Evolutionary conservation across 1,139 yeast species (phyloP).

Genomic region (Saccharomyces hybrid): DNA sequence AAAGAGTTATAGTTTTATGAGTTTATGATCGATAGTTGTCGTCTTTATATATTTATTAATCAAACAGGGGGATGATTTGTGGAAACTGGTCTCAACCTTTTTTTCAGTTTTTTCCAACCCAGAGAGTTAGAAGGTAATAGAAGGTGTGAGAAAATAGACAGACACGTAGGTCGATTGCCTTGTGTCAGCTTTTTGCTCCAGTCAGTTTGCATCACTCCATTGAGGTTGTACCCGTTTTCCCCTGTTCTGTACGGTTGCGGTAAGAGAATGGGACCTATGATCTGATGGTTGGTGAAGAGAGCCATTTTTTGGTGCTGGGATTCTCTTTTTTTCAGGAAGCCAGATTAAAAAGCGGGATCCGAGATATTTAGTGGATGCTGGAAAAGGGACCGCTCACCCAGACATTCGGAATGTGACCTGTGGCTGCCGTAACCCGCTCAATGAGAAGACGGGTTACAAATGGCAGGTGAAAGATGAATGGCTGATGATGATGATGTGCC

Average conservation of each 20-base stretch:
- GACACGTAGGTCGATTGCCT: neutral
- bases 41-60: conserved; percentile 1
- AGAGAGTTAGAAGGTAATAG: neutral
- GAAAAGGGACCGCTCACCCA: neutral
- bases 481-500: neutral
- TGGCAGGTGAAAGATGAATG: neutral
- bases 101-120: neutral
- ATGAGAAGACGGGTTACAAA: too few species aligned
- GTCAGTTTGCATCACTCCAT: neutral
- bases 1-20: neutral
- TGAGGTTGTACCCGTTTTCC: neutral
- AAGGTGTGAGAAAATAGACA: neutral
- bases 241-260: neutral
- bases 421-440: neutral
- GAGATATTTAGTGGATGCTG: neutral
- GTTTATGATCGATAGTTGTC: neutral
- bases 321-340: neutral
- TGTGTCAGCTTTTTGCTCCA: neutral
- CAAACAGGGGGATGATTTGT: neutral
- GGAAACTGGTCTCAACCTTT: neutral
- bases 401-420: neutral
- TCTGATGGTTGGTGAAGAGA: neutral
- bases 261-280: neutral
- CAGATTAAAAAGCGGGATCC: neutral
- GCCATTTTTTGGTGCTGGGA: neutral